phyloP scores from a whole-genome alignment of 2,329 filamentous ascomycete genomes.

The Trichophyton rubrum region DNA sequence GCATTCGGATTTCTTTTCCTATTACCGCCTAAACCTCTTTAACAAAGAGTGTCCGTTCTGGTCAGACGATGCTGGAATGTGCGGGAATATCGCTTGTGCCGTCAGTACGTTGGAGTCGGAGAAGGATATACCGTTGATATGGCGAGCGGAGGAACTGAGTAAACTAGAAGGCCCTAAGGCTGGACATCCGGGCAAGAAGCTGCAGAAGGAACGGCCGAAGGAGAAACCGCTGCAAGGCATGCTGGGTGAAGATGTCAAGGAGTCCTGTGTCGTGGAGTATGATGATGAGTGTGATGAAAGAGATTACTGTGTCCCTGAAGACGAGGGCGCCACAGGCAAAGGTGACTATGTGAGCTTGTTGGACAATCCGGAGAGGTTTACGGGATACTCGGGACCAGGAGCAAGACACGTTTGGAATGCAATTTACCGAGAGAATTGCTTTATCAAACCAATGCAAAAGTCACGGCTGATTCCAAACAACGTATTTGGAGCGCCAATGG shows the following conservation, averaged over 20 bases:
- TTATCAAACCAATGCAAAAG: slow-evolving; percentile 41
- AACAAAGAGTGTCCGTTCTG: slow-evolving; percentile 94
- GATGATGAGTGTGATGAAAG: slow-evolving; percentile 94
- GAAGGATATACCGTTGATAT: slow-evolving; percentile 80
- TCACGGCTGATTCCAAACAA: slow-evolving; percentile 18
- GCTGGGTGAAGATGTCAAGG: slow-evolving; percentile 74
- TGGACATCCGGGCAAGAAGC: slow-evolving; percentile 67
- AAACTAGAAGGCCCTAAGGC: slow-evolving; percentile 86
- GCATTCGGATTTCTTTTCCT: slow-evolving; percentile 92
- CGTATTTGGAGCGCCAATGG: slow-evolving; percentile 26
- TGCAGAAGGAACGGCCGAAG: slow-evolving; percentile 56
- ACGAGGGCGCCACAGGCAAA: slow-evolving; percentile 73
- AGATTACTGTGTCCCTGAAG: slow-evolving; percentile 93
- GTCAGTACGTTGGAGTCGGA: slow-evolving; percentile 93
- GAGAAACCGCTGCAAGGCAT: slow-evolving; percentile 66
- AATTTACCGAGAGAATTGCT: slow-evolving; percentile 96
- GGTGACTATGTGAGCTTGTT: slow-evolving; percentile 93
- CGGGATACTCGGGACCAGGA: slow-evolving; percentile 76
- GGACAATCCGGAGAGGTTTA: slow-evolving; percentile 90
- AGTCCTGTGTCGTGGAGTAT: slow-evolving; percentile 94
- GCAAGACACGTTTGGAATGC: slow-evolving; percentile 90
- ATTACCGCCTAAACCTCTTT: slow-evolving; percentile 91
- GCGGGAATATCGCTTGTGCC: slow-evolving; percentile 91
- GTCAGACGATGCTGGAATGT: slow-evolving; percentile 85
- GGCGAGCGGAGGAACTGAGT: slow-evolving; percentile 82